These are phyloP conservation scores for Microcos paniculata DNA, from an alignment of 345 rosid species.

Conservation along the genomic window DNA sequence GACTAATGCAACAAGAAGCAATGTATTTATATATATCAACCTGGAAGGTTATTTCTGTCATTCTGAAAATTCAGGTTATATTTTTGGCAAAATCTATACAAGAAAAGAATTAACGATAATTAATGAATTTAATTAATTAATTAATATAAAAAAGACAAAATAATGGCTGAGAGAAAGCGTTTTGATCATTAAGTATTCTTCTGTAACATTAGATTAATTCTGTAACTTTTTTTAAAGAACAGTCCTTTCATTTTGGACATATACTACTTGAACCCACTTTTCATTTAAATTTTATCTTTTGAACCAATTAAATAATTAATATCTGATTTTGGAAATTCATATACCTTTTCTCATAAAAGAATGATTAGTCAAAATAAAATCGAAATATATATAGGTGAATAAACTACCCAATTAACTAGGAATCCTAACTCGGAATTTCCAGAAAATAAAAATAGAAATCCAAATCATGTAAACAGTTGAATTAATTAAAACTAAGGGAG, in stretches of 20 bases:
- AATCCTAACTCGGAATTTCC: too few species aligned
- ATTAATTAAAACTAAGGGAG: too few species aligned
- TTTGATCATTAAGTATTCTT: background rate
- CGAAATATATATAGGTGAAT: too few species aligned
- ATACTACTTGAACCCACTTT: background rate
- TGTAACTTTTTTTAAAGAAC: too few species aligned
- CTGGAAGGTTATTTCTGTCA: constrained; percentile 44
- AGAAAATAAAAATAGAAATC: too few species aligned
- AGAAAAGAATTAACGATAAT: background rate
- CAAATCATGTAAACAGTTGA: too few species aligned
- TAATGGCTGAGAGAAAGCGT: background rate
- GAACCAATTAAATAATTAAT: background rate
- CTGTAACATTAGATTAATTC: background rate
- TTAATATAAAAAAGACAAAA: background rate
- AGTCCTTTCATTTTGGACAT: background rate
- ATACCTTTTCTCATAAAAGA: too few species aligned
- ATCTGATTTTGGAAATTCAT: background rate
- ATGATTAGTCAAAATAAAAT: too few species aligned
- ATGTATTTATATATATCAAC: constrained; percentile 36
- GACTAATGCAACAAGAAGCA: constrained; percentile 2
- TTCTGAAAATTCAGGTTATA: constrained; percentile 12
- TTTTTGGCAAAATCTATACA: background rate
- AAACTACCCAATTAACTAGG: too few species aligned
- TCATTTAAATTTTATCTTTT: background rate
- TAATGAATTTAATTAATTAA: background rate